These are phyloP conservation scores for Aspergillus clavatus DNA, from an alignment of 2,329 filamentous ascomycete species.

Conservation along the genomic window DNA sequence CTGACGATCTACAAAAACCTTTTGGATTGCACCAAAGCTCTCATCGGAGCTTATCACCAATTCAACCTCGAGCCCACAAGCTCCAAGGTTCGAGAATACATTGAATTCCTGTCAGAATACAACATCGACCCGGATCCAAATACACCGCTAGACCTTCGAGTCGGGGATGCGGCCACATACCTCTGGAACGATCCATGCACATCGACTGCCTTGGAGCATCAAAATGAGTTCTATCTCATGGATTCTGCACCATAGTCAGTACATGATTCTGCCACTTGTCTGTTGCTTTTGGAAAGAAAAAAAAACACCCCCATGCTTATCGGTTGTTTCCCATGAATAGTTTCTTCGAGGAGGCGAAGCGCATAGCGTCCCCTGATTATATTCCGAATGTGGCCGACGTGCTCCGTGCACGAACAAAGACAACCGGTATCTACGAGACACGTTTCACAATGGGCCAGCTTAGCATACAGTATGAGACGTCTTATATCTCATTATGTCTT, in stretches of 20 bases:
- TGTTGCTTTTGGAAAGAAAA: neutral
- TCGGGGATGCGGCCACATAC: slow-evolving; percentile 76
- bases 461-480: slow-evolving; percentile 84
- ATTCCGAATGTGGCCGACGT: slow-evolving; percentile 93
- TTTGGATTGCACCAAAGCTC: slow-evolving; percentile 89
- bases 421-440: slow-evolving; percentile 98
- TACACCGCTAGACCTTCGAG: slow-evolving; percentile 71
- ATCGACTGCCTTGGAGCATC: slow-evolving; percentile 78
- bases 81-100: slow-evolving; percentile 66
- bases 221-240: slow-evolving; percentile 99
- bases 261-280: slow-evolving; percentile 1
- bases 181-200: slow-evolving; percentile 88
- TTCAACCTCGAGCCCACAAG: slow-evolving; percentile 77
- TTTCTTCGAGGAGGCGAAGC: slow-evolving; percentile 88
- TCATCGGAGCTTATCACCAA: slow-evolving; percentile 86
- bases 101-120: slow-evolving; percentile 79
- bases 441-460: slow-evolving; percentile 97
- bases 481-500: slow-evolving; percentile 4
- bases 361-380: slow-evolving; percentile 80
- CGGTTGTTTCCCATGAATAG: slow-evolving; percentile 46
- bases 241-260: slow-evolving; percentile 96
- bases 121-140: slow-evolving; percentile 87
- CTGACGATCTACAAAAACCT: slow-evolving; percentile 98
- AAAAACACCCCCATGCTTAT: slow-evolving; percentile 23
- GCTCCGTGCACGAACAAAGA: slow-evolving; percentile 91